Base-by-base conservation (phyloP, 78 protist genomes). In the Dictyostelium citrinum region DNA sequence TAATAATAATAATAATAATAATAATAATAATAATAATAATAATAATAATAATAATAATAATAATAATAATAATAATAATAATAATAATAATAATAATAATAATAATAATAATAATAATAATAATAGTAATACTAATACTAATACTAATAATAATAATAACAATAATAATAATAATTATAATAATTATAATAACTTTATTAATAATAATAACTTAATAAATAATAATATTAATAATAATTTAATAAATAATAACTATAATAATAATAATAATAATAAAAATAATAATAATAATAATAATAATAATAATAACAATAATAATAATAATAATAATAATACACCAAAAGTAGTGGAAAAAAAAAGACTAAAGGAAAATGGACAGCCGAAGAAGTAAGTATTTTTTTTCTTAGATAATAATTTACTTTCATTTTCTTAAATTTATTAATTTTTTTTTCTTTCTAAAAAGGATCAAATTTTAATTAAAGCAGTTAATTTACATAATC, bases 401-500 rank as follows among this genome's bases (percentile, higher is more conserved):
- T 43, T 20, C 20, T 51, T 14, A 39, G 5, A 39, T 5, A 39
- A 39, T 39, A 39, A 39, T 39, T 39, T 5, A 39, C 5, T 37
- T 39, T 39, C 43, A 39, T 39, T 39, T 24, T 27, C 1, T 64
- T 9, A 2, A 10, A 64, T 64, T 12, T 27, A 24, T 27, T 64
- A 24, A 11, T 68, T 31, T 68, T 31, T 10, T 29, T 31, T 29
- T 31, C 14, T 27, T 12, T 67, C 12, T 67, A 14, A 27, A 22
- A 11, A 35, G 95, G 99, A 98, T 81, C 95, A 75, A 68, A 74
- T 61, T 16, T 84, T 98, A 33, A 11, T 74, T 5, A 58, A 35
- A 11, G 97, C 97, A 16, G 99, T 98, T 1, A n/a, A 3, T 37
- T 39, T 74, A 43, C 60, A 93, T 71, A 84, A 90, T 29, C 98